Evolutionary conservation across 2,329 filamentous ascomycete species (phyloP).

Genomic region (Elsinoe batatas): DNA sequence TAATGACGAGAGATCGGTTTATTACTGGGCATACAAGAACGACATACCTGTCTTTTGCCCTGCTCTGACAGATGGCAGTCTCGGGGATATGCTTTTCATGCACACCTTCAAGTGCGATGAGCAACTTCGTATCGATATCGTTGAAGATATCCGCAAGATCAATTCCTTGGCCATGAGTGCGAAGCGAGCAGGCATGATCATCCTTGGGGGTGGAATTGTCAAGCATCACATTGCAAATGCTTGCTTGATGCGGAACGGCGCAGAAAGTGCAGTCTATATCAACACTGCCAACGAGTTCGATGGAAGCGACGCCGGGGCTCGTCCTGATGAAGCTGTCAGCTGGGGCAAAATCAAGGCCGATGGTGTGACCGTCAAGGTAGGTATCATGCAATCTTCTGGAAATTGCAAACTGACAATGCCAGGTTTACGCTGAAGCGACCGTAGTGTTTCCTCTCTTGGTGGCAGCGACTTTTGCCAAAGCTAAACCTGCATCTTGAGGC

Average conservation of each 20-base stretch:
- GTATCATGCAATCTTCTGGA: slow-evolving; percentile 17
- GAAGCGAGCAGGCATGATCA: slow-evolving; percentile 85
- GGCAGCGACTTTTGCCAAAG: slow-evolving; percentile 53
- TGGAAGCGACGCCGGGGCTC: slow-evolving; percentile 87
- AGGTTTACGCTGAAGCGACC: slow-evolving; percentile 58
- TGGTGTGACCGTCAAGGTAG: slow-evolving; percentile 80
- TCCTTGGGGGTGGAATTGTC: slow-evolving; percentile 86
- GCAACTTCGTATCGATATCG: slow-evolving; percentile 79
- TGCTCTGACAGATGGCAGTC: slow-evolving; percentile 83
- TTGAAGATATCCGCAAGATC: slow-evolving; percentile 84
- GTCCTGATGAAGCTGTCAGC: slow-evolving; percentile 92
- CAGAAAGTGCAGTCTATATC: slow-evolving; percentile 93
- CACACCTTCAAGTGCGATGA: slow-evolving; percentile 84
- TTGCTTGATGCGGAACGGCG: slow-evolving; percentile 93
- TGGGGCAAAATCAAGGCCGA: slow-evolving; percentile 97
- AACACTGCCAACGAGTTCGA: slow-evolving; percentile 98
- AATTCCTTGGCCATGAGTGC: slow-evolving; percentile 87
- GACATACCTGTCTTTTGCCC: slow-evolving; percentile 96
- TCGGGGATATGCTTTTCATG: slow-evolving; percentile 98
- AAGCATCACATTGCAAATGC: slow-evolving; percentile 99
- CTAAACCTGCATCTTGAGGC: slow-evolving; percentile 12
- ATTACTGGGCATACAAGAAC: slow-evolving; percentile 97
- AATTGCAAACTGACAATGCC: slow-evolving; percentile 7
- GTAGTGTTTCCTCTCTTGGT: slow-evolving; percentile 59
- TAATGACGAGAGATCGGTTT: slow-evolving; percentile 81